Evolutionary conservation across 2,329 filamentous ascomycete genomes (phyloP).

Genomic region (Monilinia fructicola): DNA sequence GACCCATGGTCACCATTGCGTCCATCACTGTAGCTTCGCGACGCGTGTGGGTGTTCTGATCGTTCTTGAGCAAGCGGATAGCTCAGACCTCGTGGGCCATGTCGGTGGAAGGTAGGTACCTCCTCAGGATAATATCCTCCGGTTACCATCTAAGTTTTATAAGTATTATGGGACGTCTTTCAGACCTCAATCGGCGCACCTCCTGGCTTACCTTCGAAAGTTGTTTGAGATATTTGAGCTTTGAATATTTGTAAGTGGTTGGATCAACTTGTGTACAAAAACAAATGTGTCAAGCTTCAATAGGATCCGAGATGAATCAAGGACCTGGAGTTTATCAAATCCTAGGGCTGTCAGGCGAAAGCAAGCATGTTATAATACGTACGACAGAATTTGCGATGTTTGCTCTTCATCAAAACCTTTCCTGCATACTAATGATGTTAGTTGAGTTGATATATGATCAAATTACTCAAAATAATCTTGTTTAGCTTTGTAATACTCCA

Average conservation of each 20-base stretch:
- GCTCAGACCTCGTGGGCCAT: conserved; percentile 29
- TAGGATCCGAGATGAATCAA: conserved; percentile 24
- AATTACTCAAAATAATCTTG: conserved; percentile 7
- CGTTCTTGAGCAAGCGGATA: conserved; percentile 38
- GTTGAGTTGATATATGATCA: conserved; percentile 13
- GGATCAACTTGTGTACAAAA: conserved; percentile 23
- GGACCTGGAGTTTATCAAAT: conserved; percentile 26
- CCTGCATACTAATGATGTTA: conserved; percentile 1
- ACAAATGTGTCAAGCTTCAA: conserved; percentile 26
- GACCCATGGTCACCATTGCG: conserved; percentile 30
- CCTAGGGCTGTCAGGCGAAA: conserved; percentile 26
- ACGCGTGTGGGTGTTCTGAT: conserved; percentile 11
- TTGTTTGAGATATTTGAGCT: neutral
- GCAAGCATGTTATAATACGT: conserved; percentile 32
- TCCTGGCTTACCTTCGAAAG: conserved; percentile 20
- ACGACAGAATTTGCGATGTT: conserved; percentile 28
- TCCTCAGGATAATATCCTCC: conserved; percentile 33
- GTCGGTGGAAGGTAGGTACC: conserved; percentile 33
- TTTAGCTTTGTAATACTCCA: neutral
- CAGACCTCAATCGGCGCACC: conserved; percentile 1
- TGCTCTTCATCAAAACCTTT: conserved; percentile 24
- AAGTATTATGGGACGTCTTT: conserved; percentile 18
- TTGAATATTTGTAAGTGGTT: conserved; percentile 11
- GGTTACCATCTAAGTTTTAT: conserved; percentile 27
- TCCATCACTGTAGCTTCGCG: conserved; percentile 32